phyloP scores from a whole-genome alignment of 345 rosid genomes.

The Sisymbrium altissimum region DNA sequence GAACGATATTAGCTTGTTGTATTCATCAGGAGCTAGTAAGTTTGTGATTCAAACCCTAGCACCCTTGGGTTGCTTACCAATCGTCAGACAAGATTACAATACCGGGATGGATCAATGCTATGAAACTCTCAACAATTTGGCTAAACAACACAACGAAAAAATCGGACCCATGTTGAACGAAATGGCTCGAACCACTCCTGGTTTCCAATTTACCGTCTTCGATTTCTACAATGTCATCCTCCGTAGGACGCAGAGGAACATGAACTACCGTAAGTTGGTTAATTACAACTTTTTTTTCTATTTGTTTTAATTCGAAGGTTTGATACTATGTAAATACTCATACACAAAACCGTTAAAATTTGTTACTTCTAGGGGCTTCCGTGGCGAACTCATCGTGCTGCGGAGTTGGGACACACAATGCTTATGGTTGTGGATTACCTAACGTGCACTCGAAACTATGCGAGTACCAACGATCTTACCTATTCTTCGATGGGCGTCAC shows the following conservation, averaged over 20 bases:
- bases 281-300: background rate
- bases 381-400: constrained; percentile 8
- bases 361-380: background rate
- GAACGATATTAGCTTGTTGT: constrained; percentile 19
- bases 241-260: background rate
- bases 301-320: background rate
- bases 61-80: constrained; percentile 39
- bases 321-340: background rate
- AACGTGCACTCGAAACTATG: constrained; percentile 21
- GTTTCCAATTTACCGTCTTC: constrained; percentile 27
- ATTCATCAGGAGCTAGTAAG: constrained; percentile 27
- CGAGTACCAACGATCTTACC: constrained; percentile 24
- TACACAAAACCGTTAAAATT: background rate
- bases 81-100: constrained; percentile 19
- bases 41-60: constrained; percentile 34
- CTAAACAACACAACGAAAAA: constrained; percentile 28
- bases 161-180: constrained; percentile 25
- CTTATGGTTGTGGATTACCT: constrained; percentile 22
- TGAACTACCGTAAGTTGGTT: constrained; percentile 13
- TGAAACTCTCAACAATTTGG: constrained; percentile 22
- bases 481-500: constrained; percentile 26
- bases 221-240: constrained; percentile 26
- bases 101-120: constrained; percentile 17
- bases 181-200: constrained; percentile 5
- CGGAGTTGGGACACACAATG: constrained; percentile 17